Evolutionary conservation across 2,329 filamentous ascomycete genomes (phyloP), one percentile per base, ranked within the genome.

Genomic region (Penicillium freii): DNA sequence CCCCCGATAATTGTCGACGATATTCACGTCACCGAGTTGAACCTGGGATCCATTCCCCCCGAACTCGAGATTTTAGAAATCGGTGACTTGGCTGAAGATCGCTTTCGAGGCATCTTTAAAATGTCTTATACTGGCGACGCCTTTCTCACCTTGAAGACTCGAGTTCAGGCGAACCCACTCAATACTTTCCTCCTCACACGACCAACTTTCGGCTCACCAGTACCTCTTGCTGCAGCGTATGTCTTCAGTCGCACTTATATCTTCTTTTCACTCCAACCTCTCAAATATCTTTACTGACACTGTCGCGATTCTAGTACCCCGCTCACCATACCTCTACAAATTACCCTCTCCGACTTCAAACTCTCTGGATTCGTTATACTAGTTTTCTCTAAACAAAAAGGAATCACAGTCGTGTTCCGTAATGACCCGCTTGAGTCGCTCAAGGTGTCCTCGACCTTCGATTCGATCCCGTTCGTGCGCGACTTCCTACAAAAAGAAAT

Each of bases 1-100:
- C 94, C 94, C 56, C 94, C 94, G 59, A 97, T 97, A 72, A 99
- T 99, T 73, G 94, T 97, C 79, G 94, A 97, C 83, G 94, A 99
- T 77, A 97, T 99, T 78, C 85, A 97, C 74, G 94, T 99, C 66
- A 96, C 91, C 76, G 94, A 99, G 79, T 84, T 99, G 75, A 99
- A 99, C 77, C 84, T 99, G 61, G 94, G 94, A 72, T 92, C 91
- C 60, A 91, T 95, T 49, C 93, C 94, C 46, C 94, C 94, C 11
- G 91, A 97, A 72, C 80, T 99, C 69, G 94, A 99, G 78, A 97
- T 99, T 63, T 79, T 99, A 64, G 94, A 99, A 81, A 96, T 99
- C 75, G 94, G 94, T 57, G 94, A 99, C 76, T 81, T 99, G 73
- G 94, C 94, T 52, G 94, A 97, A 78, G 94, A 99, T 80, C 84